Evolutionary conservation across 129 eudicot genomes (phyloP).

Genomic region (Centella asiatica): DNA sequence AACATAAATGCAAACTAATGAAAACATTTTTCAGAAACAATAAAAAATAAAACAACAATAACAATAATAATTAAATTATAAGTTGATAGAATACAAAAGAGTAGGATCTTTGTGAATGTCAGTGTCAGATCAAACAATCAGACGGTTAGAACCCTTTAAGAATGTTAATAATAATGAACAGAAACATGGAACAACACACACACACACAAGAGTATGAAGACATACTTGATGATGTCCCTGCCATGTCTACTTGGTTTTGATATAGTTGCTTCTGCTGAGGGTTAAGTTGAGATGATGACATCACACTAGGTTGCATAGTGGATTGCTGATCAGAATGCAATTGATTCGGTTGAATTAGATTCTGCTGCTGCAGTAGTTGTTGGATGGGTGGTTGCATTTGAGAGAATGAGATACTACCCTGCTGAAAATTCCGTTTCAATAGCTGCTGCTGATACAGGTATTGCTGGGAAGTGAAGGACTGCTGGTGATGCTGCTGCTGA

Average conservation of each 20-base stretch:
- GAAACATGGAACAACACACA: background rate
- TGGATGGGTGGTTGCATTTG: conserved; percentile 63
- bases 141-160: background rate
- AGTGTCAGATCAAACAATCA: background rate
- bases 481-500: conserved; percentile 58
- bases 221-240: conserved; percentile 77
- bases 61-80: no score
- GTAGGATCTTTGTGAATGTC: no score
- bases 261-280: conserved; percentile 60
- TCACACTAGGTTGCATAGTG: conserved; percentile 50
- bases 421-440: conserved; percentile 36
- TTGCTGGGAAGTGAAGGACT: conserved; percentile 48
- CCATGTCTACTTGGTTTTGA: conserved; percentile 60
- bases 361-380: conserved; percentile 67
- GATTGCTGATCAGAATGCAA: conserved; percentile 66
- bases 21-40: no score
- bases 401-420: conserved; percentile 32
- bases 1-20: no score
- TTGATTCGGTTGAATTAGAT: conserved; percentile 40
- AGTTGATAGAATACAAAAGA: no score
- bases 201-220: background rate
- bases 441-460: conserved; percentile 64
- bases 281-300: conserved; percentile 51
- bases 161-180: no score
- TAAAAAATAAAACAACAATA: no score